Percentiles rank a stretch among this genome's conserved stretches.
Conservation (phyloP, 352 stramenopile genomes). For the Phytopythium vexans region DNA sequence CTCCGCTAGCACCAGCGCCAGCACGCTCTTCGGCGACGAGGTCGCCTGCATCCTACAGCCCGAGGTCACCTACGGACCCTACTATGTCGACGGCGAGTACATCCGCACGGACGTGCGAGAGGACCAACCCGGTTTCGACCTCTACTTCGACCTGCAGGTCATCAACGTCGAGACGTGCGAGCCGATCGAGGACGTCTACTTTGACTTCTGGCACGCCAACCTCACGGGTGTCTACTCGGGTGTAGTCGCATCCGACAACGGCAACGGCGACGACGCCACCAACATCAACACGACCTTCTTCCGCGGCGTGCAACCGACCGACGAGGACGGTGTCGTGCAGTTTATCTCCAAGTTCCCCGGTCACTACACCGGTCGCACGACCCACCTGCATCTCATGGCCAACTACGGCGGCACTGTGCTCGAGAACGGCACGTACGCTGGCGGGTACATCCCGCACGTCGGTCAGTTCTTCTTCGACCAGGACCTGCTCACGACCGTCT, state of each 20-base stretch:
- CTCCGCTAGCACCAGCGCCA: slow-evolving; percentile 8
- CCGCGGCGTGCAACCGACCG: slow-evolving; percentile 16
- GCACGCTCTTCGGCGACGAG: slow-evolving; percentile 9
- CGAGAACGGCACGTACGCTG: slow-evolving; percentile 19
- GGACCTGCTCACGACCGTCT: slow-evolving; percentile 28
- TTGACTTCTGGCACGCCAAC: slow-evolving; percentile 26
- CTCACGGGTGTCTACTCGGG: slow-evolving; percentile 22
- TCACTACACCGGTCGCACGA: slow-evolving; percentile 17
- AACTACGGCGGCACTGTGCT: slow-evolving; percentile 16
- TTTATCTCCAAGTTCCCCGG: slow-evolving; percentile 22
- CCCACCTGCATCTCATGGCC: slow-evolving; percentile 17
- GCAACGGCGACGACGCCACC: slow-evolving; percentile 13
- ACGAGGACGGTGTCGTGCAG: slow-evolving; percentile 18
- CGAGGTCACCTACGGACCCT: slow-evolving; percentile 21
- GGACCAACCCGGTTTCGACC: slow-evolving; percentile 10
- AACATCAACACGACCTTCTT: slow-evolving; percentile 24
- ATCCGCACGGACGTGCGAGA: slow-evolving; percentile 19
- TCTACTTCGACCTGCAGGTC: slow-evolving; percentile 22
- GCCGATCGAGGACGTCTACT: slow-evolving; percentile 16
- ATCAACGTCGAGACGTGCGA: slow-evolving; percentile 19
- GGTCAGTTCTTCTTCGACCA: no score
- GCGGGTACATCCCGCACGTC: slow-evolving; percentile 14
- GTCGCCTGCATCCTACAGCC: slow-evolving; percentile 12
- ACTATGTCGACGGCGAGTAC: slow-evolving; percentile 20
- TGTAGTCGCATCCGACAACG: slow-evolving; percentile 18